phyloP scores from a whole-genome alignment of 2,329 filamentous ascomycete species.

The Hymenotorrendiella dingleyae region DNA sequence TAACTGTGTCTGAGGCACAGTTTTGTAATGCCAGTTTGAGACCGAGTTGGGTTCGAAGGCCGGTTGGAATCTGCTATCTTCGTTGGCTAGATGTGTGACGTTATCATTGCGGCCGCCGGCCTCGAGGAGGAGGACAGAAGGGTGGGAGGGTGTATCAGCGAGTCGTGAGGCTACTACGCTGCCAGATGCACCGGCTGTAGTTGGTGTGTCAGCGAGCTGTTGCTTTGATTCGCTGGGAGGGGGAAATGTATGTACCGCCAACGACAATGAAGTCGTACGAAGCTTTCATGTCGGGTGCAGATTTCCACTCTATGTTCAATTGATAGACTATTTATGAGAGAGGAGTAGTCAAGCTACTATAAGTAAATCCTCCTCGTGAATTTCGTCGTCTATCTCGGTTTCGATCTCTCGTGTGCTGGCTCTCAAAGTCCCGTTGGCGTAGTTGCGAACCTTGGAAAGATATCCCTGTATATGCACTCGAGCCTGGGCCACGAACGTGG shows the following conservation, averaged over 20 bases:
- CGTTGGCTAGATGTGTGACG: conserved; percentile 41
- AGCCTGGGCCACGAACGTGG: too few relatives aligned
- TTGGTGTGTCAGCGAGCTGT: not conserved
- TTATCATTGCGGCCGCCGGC: conserved; percentile 37
- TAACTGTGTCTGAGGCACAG: conserved; percentile 21
- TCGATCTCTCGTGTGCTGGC: too few relatives aligned
- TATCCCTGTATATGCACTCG: too few relatives aligned
- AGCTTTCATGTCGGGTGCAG: not conserved
- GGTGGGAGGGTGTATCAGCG: not conserved
- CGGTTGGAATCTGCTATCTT: conserved; percentile 47
- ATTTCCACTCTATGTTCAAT: too few relatives aligned
- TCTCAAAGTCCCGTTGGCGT: too few relatives aligned
- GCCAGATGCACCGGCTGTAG: conserved; percentile 3
- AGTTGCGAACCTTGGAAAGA: too few relatives aligned
- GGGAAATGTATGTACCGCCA: not conserved
- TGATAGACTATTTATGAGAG: too few relatives aligned
- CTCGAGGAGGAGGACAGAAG: conserved; percentile 5
- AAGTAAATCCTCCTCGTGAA: too few relatives aligned
- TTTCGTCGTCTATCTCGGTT: too few relatives aligned
- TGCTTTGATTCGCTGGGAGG: not conserved
- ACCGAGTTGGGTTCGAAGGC: conserved; percentile 34
- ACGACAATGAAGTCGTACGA: conserved; percentile 4
- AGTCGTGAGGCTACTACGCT: conserved; percentile 1
- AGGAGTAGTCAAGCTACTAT: too few relatives aligned
- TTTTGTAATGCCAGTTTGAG: conserved; percentile 27